Evolutionary conservation across 1,284 basidiomycete species (phyloP).

Genomic region (Boletus semigastroideus): DNA sequence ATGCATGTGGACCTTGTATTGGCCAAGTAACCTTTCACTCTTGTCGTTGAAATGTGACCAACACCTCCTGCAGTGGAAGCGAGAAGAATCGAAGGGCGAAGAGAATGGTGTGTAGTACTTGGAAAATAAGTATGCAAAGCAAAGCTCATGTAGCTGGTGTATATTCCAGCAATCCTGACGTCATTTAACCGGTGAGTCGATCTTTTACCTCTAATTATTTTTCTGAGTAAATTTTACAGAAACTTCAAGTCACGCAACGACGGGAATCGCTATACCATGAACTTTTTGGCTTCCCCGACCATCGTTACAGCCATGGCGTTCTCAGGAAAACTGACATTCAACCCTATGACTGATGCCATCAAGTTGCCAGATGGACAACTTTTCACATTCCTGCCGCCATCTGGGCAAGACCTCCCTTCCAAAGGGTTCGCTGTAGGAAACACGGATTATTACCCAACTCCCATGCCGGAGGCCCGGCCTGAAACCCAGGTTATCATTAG

Average conservation of each 20-base stretch:
- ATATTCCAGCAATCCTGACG: constrained; percentile 82
- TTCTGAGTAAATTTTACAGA: constrained; percentile 30
- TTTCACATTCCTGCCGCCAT: constrained; percentile 88
- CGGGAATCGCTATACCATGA: constrained; percentile 95
- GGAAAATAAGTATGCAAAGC: constrained; percentile 1
- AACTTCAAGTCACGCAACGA: constrained; percentile 99
- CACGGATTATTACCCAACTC: constrained; percentile 74
- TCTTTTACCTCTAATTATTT: neutral
- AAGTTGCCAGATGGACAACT: constrained; percentile 68
- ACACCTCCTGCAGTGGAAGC: constrained; percentile 73
- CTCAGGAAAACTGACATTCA: constrained; percentile 93
- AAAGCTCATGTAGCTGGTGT: constrained; percentile 4
- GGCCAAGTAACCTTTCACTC: constrained; percentile 65
- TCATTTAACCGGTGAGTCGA: constrained; percentile 86
- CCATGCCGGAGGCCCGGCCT: constrained; percentile 75
- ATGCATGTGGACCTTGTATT: constrained; percentile 98
- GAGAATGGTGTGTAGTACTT: constrained; percentile 74
- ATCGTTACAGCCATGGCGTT: constrained; percentile 98
- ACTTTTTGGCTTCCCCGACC: constrained; percentile 97
- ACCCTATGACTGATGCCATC: constrained; percentile 87
- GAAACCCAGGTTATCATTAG: constrained; percentile 80
- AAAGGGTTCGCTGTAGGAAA: constrained; percentile 85
- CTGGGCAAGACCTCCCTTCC: constrained; percentile 82
- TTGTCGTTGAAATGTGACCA: constrained; percentile 1
- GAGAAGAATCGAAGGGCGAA: constrained; percentile 85